phyloP scores from a whole-genome alignment of 352 stramenopile species.

The Pythium phragmiticola region DNA sequence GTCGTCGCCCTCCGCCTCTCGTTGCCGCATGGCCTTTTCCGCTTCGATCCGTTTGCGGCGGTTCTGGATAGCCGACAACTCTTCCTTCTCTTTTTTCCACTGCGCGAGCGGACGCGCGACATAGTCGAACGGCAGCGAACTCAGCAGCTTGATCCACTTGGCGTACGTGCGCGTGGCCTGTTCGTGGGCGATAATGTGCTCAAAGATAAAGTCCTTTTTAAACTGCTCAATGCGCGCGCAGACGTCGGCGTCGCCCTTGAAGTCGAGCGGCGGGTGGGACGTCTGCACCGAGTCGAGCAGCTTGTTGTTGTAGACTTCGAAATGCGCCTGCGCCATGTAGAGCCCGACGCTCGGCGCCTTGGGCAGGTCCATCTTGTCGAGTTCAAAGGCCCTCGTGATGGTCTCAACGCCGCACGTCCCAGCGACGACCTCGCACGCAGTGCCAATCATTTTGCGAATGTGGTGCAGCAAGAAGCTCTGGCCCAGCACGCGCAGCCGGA shows the following conservation, averaged over 20 bases:
- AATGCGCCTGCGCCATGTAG: conserved; percentile 84
- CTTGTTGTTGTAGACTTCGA: conserved; percentile 86
- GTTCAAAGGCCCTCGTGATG: conserved; percentile 55
- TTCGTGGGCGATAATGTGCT: conserved; percentile 85
- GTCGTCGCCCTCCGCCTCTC: conserved; percentile 7
- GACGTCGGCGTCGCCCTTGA: conserved; percentile 51
- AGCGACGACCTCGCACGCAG: conserved; percentile 70
- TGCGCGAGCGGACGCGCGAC: conserved; percentile 46
- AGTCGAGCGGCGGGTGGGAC: conserved; percentile 60
- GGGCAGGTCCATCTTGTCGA: conserved; percentile 86
- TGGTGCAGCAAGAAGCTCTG: conserved; percentile 98
- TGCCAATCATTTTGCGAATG: conserved; percentile 98
- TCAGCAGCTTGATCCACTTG: conserved; percentile 76
- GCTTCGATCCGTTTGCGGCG: conserved; percentile 25
- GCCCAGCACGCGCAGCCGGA: conserved; percentile 92
- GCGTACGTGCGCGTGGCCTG: conserved; percentile 71
- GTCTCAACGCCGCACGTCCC: conserved; percentile 47
- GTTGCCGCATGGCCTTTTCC: conserved; percentile 27
- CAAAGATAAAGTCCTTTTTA: conserved; percentile 76
- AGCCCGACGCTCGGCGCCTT: conserved; percentile 86
- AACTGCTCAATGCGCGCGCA: conserved; percentile 64
- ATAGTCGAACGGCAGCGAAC: conserved; percentile 73
- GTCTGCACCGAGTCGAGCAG: conserved; percentile 67
- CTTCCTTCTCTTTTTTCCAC: conserved; percentile 82
- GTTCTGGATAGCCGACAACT: conserved; percentile 30